Percentiles rank a stretch among this genome's conserved stretches.
phyloP scores from a whole-genome alignment of 2,329 filamentous ascomycete genomes.

The Aspergillus intermedius region DNA sequence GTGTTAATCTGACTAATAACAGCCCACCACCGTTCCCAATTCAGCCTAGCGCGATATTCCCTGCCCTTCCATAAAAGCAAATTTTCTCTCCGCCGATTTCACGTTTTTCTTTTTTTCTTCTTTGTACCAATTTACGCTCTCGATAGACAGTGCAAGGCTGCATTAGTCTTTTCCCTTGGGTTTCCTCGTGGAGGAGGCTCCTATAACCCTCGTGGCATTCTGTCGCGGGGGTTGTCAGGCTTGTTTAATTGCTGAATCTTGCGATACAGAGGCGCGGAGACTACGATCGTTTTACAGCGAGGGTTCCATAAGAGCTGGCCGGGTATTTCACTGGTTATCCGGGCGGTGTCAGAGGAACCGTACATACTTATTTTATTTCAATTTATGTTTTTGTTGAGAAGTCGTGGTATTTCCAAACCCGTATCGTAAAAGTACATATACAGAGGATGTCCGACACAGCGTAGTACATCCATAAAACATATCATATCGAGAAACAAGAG shows the following conservation, averaged over 20 bases:
- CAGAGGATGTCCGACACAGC: constrained; percentile 14
- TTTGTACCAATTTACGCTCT: constrained; percentile 55
- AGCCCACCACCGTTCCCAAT: neutral
- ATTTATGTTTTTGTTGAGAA: constrained; percentile 8
- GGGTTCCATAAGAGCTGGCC: constrained; percentile 69
- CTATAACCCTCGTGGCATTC: constrained; percentile 59
- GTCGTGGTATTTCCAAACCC: constrained; percentile 17
- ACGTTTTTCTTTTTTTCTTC: constrained; percentile 34
- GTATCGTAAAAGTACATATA: constrained; percentile 31
- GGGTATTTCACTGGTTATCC: constrained; percentile 60
- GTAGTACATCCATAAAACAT: constrained; percentile 14
- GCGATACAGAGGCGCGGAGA: constrained; percentile 59
- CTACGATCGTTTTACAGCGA: constrained; percentile 32
- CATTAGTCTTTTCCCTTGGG: constrained; percentile 42
- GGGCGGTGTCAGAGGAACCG: constrained; percentile 79
- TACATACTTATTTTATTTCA: constrained; percentile 46
- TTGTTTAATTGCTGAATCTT: constrained; percentile 55
- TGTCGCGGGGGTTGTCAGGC: constrained; percentile 51
- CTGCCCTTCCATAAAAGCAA: neutral
- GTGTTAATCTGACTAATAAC: neutral
- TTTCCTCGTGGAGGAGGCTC: constrained; percentile 26
- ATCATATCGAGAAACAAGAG: constrained; percentile 14
- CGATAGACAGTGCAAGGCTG: constrained; percentile 80
- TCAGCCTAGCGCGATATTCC: constrained; percentile 19
- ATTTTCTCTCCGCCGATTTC: constrained; percentile 12